A percentile compares a stretch with the other conserved stretches of the same genome.
These are phyloP conservation scores for Saccharomycopsis sp. DNA, from an alignment of 805 yeast species.

Conservation along the genomic window DNA sequence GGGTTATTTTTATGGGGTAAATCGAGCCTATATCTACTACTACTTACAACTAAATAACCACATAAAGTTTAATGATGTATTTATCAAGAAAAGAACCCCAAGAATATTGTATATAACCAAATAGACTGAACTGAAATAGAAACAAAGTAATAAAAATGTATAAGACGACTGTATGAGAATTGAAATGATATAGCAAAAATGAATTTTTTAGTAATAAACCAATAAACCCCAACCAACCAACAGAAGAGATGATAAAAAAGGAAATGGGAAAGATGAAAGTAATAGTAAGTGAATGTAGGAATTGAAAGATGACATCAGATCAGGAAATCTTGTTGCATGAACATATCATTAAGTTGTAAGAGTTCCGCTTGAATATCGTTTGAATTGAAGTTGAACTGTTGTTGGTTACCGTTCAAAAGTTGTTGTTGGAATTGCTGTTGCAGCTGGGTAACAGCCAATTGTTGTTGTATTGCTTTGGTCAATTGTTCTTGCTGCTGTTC, in stretches of 20 bases:
- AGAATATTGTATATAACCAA: not conserved
- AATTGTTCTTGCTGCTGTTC: not conserved
- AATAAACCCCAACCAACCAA: too few species aligned
- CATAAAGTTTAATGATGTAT: not conserved
- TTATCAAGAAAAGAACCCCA: not conserved
- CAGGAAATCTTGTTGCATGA: not conserved
- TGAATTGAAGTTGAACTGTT: not conserved
- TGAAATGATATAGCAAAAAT: not conserved
- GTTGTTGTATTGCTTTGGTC: not conserved
- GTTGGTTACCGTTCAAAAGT: not conserved
- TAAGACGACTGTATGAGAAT: not conserved
- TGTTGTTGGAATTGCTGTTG: not conserved
- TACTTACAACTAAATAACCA: not conserved
- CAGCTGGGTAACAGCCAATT: not conserved
- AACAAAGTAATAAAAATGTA: too few species aligned
- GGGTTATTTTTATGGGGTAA: not conserved
- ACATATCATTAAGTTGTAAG: slow-evolving; percentile 1
- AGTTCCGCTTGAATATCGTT: slow-evolving; percentile 1
- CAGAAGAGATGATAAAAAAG: not conserved
- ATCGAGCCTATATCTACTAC: not conserved
- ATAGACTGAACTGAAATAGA: not conserved
- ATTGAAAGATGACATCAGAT: not conserved
- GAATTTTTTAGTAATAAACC: too few species aligned
- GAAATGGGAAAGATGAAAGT: not conserved
- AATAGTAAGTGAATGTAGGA: not conserved